These are phyloP conservation scores for Blastobotrys apis DNA, from an alignment of 1,139 yeast genomes.

Conservation along the genomic window DNA sequence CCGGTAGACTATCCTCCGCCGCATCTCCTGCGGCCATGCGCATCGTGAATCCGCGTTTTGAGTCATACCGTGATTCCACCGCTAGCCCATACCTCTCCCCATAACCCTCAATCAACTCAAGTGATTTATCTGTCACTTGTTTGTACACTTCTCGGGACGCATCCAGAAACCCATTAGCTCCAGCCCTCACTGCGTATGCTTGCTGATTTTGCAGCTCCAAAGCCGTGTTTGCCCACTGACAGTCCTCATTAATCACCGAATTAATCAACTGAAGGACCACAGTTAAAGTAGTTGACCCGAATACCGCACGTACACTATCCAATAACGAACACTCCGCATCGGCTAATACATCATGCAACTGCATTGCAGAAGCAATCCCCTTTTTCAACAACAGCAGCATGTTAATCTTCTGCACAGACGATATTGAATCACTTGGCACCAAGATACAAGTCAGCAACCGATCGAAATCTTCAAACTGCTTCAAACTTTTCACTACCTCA, in stretches of 20 bases:
- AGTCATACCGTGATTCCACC: conserved; percentile 3
- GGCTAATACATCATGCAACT: conserved; percentile 23
- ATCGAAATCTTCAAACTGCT: conserved; percentile 6
- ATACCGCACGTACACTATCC: conserved; percentile 31
- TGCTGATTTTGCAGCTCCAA: conserved; percentile 6
- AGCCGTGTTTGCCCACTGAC: conserved; percentile 4
- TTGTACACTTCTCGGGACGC: conserved; percentile 8
- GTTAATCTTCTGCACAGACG: conserved; percentile 54
- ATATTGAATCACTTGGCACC: not conserved
- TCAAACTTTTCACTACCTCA: not conserved
- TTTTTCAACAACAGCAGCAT: conserved; percentile 51
- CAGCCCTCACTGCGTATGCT: conserved; percentile 6
- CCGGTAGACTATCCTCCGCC: not conserved
- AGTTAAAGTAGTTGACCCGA: not conserved
- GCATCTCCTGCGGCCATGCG: no score
- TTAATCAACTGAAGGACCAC: conserved; percentile 41
- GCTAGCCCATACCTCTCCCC: not conserved
- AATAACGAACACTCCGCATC: conserved; percentile 32
- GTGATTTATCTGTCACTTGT: conserved; percentile 5
- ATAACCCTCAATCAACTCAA: not conserved
- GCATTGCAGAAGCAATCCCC: conserved; percentile 25
- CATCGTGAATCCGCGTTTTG: conserved; percentile 4
- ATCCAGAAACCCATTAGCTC: conserved; percentile 5
- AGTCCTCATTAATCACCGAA: conserved; percentile 40
- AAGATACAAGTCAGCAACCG: conserved; percentile 3